Evolutionary conservation across 768 basidiomycete species (phyloP), one percentile per base, ranked within the genome.

Genomic region (Phylloporus rhodoxanthus): DNA sequence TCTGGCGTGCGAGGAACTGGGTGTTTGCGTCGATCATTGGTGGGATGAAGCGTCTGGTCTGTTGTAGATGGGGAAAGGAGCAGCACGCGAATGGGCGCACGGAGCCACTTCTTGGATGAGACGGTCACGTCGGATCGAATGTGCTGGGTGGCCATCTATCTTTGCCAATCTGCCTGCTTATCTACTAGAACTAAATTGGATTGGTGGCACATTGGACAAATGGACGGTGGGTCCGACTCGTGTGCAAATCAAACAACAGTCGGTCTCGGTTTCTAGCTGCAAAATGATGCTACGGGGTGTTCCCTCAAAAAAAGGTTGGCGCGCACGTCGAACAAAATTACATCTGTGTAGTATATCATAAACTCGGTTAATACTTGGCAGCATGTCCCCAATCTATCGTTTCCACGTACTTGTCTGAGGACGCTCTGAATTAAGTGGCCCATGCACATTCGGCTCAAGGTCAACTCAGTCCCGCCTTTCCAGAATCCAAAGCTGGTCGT

Each of bases 401-500:
- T 13, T 23, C 21, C 21, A 3, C 2, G 21, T 23, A 23, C 10
- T 13, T 13, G 29, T 28, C 10, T 28, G 28, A 28, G 29, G 4
- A 13, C 13, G 11, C 29, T 30, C 29, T 30, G 9, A 30, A 30
- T 13, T 13, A 11, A 30, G n/a, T 8, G 7, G 33, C 8, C 33
- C 15, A 26, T 13, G 20, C 14, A 13, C 25, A 26, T 19, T 11
- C 41, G 17, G 11, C 28, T 30, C 20, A 39, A 20, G 20, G 11
- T 23, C 13, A 21, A 39, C 38, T 43, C 11, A 25, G 15, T 2
- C 28, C 10, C 17, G 51, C 54, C 72, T 64, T 53, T 75, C 73
- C 32, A 81, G 52, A 34, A 81, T 75, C 76, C 78, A 80, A 43
- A 82, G 61, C 45, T 70, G 69, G 43, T 72, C 67, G 29, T 49